Evolutionary conservation across 257 asterid genomes (phyloP).

Genomic region (Nicotiana sylvestris): DNA sequence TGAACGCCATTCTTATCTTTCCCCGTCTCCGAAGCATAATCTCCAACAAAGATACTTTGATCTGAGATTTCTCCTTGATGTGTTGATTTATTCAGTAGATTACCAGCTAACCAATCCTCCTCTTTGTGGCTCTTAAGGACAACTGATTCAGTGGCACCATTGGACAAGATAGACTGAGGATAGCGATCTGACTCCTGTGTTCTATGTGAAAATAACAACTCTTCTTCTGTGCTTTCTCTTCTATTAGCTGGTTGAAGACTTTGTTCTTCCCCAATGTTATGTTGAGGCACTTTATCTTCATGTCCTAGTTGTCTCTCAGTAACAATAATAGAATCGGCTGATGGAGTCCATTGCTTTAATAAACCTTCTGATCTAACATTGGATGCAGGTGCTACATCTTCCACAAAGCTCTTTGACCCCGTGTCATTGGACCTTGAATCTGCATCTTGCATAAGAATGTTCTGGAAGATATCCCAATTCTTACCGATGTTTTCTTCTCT

Average conservation of each 20-base stretch:
- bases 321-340: conserved; percentile 47
- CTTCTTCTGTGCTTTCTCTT: conserved; percentile 43
- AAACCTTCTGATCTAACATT: conserved; percentile 18
- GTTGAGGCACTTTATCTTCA: conserved; percentile 11
- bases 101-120: conserved; percentile 45
- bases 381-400: conserved; percentile 23
- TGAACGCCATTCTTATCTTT: conserved; percentile 37
- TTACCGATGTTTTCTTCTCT: conserved; percentile 39
- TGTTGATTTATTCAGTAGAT: conserved; percentile 22
- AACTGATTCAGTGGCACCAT: conserved; percentile 35
- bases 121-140: conserved; percentile 40
- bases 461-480: conserved; percentile 76
- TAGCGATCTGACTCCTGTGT: conserved; percentile 21
- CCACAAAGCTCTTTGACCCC: conserved; percentile 22
- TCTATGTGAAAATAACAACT: conserved; percentile 36
- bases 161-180: conserved; percentile 22
- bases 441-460: conserved; percentile 63
- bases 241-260: conserved; percentile 24
- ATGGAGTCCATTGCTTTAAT: conserved; percentile 21
- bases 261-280: conserved; percentile 34
- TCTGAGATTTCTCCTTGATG: conserved; percentile 18
- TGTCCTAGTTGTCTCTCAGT: conserved; percentile 28
- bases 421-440: conserved; percentile 32
- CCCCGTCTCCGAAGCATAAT: conserved; percentile 24
- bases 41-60: conserved; percentile 26